A percentile compares a stretch with the other conserved stretches of the same genome.
Conservation (phyloP, 305 asterid species). For the Fraxinus platypoda region DNA sequence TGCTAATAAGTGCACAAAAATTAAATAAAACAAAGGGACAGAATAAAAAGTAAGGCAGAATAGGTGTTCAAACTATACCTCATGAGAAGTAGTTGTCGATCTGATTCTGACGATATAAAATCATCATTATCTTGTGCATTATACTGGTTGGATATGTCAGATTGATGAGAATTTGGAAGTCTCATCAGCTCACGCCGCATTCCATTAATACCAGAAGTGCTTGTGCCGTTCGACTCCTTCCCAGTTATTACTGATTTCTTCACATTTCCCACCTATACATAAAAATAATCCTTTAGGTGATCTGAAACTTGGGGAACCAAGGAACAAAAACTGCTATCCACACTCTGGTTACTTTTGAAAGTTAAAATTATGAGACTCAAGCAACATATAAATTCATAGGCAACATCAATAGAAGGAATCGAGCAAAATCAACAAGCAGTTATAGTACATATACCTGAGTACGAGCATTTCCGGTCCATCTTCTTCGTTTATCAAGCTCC, state of each 20-base stretch:
- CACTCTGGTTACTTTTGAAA: neutral
- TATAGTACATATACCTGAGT: constrained; percentile 54
- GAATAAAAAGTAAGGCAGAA: neutral
- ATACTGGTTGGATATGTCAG: constrained; percentile 53
- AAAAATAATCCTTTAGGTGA: constrained; percentile 13
- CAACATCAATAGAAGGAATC: neutral
- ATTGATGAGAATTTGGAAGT: constrained; percentile 61
- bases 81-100: constrained; percentile 80
- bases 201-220: constrained; percentile 64
- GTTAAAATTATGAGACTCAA: constrained; percentile 8
- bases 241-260: constrained; percentile 61
- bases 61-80: constrained; percentile 41
- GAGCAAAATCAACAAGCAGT: neutral
- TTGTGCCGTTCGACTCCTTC: constrained; percentile 56
- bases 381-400: neutral
- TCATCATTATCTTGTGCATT: constrained; percentile 59
- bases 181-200: constrained; percentile 91
- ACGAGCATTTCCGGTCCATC: constrained; percentile 93
- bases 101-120: constrained; percentile 87
- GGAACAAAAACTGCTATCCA: constrained; percentile 4
- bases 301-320: constrained; percentile 17
- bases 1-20: neutral
- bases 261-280: constrained; percentile 66
- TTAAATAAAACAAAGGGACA: neutral
- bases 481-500: constrained; percentile 82